Base-by-base conservation (phyloP, 805 yeast species). In the Candida lessepsii region DNA sequence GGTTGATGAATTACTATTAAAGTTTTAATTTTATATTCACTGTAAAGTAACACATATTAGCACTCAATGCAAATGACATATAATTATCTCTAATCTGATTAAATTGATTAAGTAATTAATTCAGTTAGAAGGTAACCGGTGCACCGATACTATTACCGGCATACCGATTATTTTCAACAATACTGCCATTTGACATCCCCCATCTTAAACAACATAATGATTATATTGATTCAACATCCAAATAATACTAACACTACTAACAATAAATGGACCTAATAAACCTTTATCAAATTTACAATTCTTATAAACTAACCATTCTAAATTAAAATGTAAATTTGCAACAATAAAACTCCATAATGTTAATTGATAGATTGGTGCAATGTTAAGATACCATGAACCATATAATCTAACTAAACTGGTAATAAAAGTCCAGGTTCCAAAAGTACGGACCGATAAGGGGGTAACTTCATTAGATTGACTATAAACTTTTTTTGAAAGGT, bases 391-490 rank as follows among this genome's bases (percentile, higher is more conserved):
- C 63, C 83, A 85, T 10, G 98, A 95, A 41, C 95, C 96, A 60
- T 86, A 88, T 48, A 82, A 73, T 57, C 99, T 79, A 35, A 93
- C 82, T 21, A 91, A 71, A 2, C 96, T 78, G 2, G 96, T 81
- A 51, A 90, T 74, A 28, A 90, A 70, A 0, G 99, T 93, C 99
- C 99, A 93, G 0, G 99, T 93, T 24, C 99, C 99, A 61, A 93
- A 93, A 0, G 99, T 91, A 54, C 99, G 78, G n/a, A 96, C 96
- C 51, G 93, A 80, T 49, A 93, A 70, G 10, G 67, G 61, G 5
- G 71, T 65, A 9, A 69, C 68, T 39, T 67, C 67, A n/a, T 38
- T 30, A 3, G 54, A 46, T 9, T 47, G 39, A 6, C 49, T 42
- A 58, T 93, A 93, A 6, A 93, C 97, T 48, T 80, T 73, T 50